Evolutionary conservation across 305 asterid genomes (phyloP), one percentile per base, ranked within the genome.

Genomic region (Fraxinus platypoda): DNA sequence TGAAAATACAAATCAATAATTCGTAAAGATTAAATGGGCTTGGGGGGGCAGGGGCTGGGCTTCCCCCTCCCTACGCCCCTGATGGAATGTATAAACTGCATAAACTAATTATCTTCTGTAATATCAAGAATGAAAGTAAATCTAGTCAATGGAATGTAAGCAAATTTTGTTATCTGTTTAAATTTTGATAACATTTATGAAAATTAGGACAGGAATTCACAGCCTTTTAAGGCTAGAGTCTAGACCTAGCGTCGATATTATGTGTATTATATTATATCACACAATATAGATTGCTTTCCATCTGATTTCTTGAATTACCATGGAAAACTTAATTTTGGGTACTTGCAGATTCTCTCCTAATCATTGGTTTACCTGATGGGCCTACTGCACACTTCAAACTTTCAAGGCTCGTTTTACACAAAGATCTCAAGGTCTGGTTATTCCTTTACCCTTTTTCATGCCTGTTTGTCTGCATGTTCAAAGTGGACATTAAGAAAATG

Each of bases 341-440:
- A 88, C 83, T 74, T 86, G 89, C 92, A 94, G 98, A 95, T 89
- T 97, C 93, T 85, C 89, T 95, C 77, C 80, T 94, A 9, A n/a
- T 95, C 80, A 91, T 95, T 75, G 94, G 91, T 43, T 84, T 95
- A 77, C 98, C 98, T 52, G 91, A 88, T 81, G 98, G 98, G 83
- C 98, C 98, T 34, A 95, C 97, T 80, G 98, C 98, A 26, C 97
- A 95, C 88, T 94, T 95, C 90, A 95, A 93, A 89, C 95, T 95
- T 37, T 91, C 97, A 28, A 91, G 84, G 33, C 94, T 95, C 83
- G 91, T 88, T 77, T 85, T 95, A 88, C 94, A 90, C 77, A 94
- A 95, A 90, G 97, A 95, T 84, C 83, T 95, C 70, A 93, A 93
- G 96, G 98, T 93, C 68, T 35, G 87, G 3, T 54, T 71, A 46